Evolutionary conservation across 805 yeast genomes (phyloP).

Genomic region (Saturnispora halmiae): DNA sequence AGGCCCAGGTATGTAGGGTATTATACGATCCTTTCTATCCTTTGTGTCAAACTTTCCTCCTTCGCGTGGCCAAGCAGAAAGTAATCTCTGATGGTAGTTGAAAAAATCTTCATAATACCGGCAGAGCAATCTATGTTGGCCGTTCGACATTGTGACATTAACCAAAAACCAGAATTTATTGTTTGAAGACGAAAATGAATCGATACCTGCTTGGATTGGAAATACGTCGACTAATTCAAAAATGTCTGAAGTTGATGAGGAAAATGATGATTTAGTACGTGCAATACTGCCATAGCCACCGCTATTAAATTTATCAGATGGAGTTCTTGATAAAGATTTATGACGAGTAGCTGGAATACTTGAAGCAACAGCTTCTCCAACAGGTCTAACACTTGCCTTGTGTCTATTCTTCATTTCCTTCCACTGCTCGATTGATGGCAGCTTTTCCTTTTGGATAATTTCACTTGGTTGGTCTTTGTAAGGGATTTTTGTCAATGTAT

Average conservation of each 20-base stretch:
- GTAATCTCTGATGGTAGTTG: conserved; percentile 76
- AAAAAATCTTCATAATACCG: conserved; percentile 94
- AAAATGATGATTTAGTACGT: not conserved
- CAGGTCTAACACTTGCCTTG: conserved; percentile 66
- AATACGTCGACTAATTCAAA: conserved; percentile 16
- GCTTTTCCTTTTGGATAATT: conserved; percentile 49
- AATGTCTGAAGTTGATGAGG: not conserved
- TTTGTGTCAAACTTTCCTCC: conserved; percentile 75
- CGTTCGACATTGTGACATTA: conserved; percentile 55
- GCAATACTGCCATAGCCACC: not conserved
- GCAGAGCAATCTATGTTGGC: conserved; percentile 62
- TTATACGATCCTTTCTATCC: conserved; percentile 65
- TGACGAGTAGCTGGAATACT: not conserved
- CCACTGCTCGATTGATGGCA: conserved; percentile 96
- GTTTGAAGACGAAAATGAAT: conserved; percentile 67
- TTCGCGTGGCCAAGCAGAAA: conserved; percentile 82
- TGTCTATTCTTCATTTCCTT: conserved; percentile 82
- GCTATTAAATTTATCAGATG: conserved; percentile 1
- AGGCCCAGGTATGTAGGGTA: conserved; percentile 97
- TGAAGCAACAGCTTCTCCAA: conserved; percentile 19
- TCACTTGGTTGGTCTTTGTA: conserved; percentile 40
- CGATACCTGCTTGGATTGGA: conserved; percentile 64
- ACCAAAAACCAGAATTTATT: conserved; percentile 87
- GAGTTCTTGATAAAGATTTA: conserved; percentile 1
- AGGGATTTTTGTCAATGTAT: conserved; percentile 57